Evolutionary conservation across 345 rosid genomes (phyloP), one percentile per base, ranked within the genome.

Genomic region (Turnera subulata): DNA sequence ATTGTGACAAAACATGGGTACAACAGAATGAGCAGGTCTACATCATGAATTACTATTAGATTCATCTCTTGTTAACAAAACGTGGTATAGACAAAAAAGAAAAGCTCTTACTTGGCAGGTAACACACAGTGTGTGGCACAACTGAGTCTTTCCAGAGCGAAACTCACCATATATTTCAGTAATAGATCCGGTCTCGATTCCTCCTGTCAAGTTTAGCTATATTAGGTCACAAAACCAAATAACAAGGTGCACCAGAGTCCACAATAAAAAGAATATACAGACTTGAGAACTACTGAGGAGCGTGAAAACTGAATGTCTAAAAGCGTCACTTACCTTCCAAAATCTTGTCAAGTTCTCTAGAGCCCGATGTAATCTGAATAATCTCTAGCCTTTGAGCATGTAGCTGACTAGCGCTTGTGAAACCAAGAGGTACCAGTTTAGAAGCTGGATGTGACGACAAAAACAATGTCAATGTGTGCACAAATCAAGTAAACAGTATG

Each of bases 81-180:
- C 32, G 44, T 24, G 17, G 47, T 25, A 29, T 5, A 59, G 37
- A 39, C 59, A 57, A 49, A 43, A 58, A 44, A 55, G 26, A 62
- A 12, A 52, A 45, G 49, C 33, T 37, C 85, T 47, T 80, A 88
- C 98, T 78, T 93, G 96, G 80, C 99, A 89, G 52, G 99, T 86
- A 40, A 93, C 99, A 51, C 99, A 89, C 12, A 93, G 86, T 20
- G 96, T 93, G 69, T 93, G 99, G 72, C 99, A 89, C 64, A 93
- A 71, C 77, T 93, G 99, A 63, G 99, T 93, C 80, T 93, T 93
- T 54, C 99, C 99, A 47, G 89, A 85, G 53, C 97, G 94, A 56
- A 93, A 93, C 77, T 93, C 99, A 6, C 97, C 99, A 67, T 93
- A 93, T 51, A 89, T 66, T 76, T 93, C 99, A 21, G 99, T 92